Conservation (phyloP, 495 filamentous ascomycete species). For the Beverwykella pulmonaria region DNA sequence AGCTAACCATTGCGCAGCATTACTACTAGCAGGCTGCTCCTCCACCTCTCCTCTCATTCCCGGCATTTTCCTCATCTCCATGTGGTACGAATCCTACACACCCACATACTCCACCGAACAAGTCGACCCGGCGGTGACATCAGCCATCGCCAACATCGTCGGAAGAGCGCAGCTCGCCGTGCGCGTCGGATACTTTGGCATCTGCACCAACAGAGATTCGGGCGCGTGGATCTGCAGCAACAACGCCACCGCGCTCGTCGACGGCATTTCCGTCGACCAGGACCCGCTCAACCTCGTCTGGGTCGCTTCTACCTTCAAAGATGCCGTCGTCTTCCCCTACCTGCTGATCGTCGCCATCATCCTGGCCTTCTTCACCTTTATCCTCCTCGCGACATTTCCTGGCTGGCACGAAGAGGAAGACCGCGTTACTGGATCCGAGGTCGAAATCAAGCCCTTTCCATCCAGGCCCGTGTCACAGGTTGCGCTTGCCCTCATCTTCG, state of each 20-base stretch:
- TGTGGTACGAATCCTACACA: slow-evolving; percentile 70
- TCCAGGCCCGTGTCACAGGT: slow-evolving; percentile 72
- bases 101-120: slow-evolving; percentile 72
- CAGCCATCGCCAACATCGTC: slow-evolving; percentile 73
- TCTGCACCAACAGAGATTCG: slow-evolving; percentile 74
- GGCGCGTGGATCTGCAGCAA: slow-evolving; percentile 73
- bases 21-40: slow-evolving; percentile 78
- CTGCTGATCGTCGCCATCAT: slow-evolving; percentile 81
- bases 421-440: slow-evolving; percentile 61
- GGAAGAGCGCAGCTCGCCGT: slow-evolving; percentile 67
- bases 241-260: slow-evolving; percentile 73
- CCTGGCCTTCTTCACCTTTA: slow-evolving; percentile 74
- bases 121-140: slow-evolving; percentile 79
- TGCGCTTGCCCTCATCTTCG: slow-evolving; percentile 76
- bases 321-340: slow-evolving; percentile 81
- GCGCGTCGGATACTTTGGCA: slow-evolving; percentile 74
- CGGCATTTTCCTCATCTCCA: slow-evolving; percentile 76
- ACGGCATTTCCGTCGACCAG: slow-evolving; percentile 68
- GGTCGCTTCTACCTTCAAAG: slow-evolving; percentile 77
- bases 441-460: slow-evolving; percentile 79
- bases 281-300: slow-evolving; percentile 82
- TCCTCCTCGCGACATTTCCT: slow-evolving; percentile 78
- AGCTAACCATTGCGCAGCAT: slow-evolving; percentile 53
- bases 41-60: slow-evolving; percentile 75
- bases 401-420: slow-evolving; percentile 78